Base-by-base conservation (phyloP, 345 rosid genomes). In the Reutealis trisperma region DNA sequence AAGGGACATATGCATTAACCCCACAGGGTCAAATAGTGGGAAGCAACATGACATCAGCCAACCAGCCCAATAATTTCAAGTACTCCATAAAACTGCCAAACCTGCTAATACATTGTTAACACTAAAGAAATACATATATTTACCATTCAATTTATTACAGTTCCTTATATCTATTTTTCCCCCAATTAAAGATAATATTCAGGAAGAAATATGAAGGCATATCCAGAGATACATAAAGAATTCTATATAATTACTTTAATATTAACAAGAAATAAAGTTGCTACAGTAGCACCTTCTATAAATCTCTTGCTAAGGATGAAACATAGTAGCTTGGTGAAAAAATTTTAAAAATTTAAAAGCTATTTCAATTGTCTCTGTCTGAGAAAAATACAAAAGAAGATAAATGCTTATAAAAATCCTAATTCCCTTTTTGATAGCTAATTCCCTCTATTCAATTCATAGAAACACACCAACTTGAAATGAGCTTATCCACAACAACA, bases 1-100 rank as follows among this genome's bases (percentile, higher is more conserved):
- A 83, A 84, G 83, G 62, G 85, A 81, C 82, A 62, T 37, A 12
- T 32, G 72, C 72, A 73, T 16, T 22, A 81, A 83, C 84, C 82
- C 88, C 83, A 82, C 84, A 73, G 49, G 73, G 63, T 62, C 67
- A 85, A 81, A 78, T 63, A 73, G 58, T 32, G 44, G 73, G 78
- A 75, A 79, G 78, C 71, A 85, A 69, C 49, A 54, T 73, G 78
- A 77, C 81, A 81, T 71, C 83, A 80, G 58, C 75, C 52, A 71
- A 49, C 27, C 72, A 61, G 70, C 72, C 74, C 79, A 74, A 80
- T 75, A 78, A 79, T 74, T 58, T 76, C 73, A 55, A 32, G 73
- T 19, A 66, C 64, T 66, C 37, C 41, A 52, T 70, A 70, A 8
- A 70, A 60, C 73, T 34, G 75, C 75, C 75, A 79, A 68, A 45